These are phyloP conservation scores for Centaurea solstitialis DNA, from an alignment of 129 eudicot genomes.

Conservation along the genomic window DNA sequence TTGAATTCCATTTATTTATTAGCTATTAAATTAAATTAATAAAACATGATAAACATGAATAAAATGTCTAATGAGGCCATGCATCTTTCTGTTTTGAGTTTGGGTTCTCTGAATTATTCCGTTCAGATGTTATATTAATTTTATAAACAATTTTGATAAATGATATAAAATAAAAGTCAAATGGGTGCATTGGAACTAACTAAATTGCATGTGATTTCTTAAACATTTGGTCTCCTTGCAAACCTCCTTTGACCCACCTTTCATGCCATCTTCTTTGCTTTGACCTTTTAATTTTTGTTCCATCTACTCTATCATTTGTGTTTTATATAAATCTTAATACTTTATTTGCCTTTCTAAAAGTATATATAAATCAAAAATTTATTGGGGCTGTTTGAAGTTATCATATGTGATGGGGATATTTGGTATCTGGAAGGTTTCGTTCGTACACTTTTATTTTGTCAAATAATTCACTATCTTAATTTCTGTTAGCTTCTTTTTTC, in stretches of 20 bases:
- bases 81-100: slow-evolving; percentile 10
- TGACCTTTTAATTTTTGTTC: slow-evolving; percentile 9
- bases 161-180: slow-evolving; percentile 6
- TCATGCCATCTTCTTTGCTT: slow-evolving; percentile 36
- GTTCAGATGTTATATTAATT: background rate
- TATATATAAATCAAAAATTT: too few relatives aligned
- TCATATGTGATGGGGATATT: background rate
- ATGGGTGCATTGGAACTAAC: background rate
- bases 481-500: background rate
- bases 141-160: background rate
- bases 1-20: background rate
- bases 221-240: slow-evolving; percentile 16
- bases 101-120: background rate
- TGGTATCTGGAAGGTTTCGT: background rate
- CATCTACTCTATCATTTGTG: background rate
- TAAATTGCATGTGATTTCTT: slow-evolving; percentile 7
- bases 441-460: background rate
- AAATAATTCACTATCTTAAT: background rate
- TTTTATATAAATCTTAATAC: background rate
- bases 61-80: background rate
- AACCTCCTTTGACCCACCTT: slow-evolving; percentile 28
- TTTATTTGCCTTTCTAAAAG: too few relatives aligned
- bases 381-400: background rate
- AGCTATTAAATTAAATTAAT: background rate
- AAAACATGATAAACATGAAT: slow-evolving; percentile 5